A percentile compares a stretch with the other conserved stretches of the same genome.
Conservation (phyloP, 176 grass and related monocot genomes). For the Zoysia japonica region DNA sequence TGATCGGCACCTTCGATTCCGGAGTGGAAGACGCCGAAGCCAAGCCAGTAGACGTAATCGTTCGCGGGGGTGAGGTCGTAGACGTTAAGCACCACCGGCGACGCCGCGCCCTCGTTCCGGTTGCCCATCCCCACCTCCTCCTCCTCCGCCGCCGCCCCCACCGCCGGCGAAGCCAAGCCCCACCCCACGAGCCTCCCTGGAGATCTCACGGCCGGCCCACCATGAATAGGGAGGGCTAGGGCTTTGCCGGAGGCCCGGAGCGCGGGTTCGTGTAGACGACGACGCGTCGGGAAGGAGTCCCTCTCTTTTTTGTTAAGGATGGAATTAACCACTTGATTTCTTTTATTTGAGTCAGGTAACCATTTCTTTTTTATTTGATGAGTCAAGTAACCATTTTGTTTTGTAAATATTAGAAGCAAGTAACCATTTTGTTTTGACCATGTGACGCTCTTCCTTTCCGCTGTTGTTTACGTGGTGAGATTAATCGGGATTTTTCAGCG, state of each 20-base stretch:
- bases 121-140: slow-evolving; percentile 33
- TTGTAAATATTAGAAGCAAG: too few species aligned
- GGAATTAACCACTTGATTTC: too few species aligned
- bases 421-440: too few species aligned
- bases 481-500: too few species aligned
- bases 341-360: too few species aligned
- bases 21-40: slow-evolving; percentile 80
- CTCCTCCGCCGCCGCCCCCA: background rate
- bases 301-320: too few species aligned
- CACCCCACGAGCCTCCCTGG: slow-evolving; percentile 22
- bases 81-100: slow-evolving; percentile 66
- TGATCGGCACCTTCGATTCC: slow-evolving; percentile 60
- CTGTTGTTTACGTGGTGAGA: too few species aligned
- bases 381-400: too few species aligned
- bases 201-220: slow-evolving; percentile 55
- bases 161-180: background rate
- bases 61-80: slow-evolving; percentile 37
- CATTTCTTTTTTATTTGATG: too few species aligned
- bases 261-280: slow-evolving; percentile 20
- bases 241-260: slow-evolving; percentile 15
- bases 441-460: too few species aligned
- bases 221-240: slow-evolving; percentile 43
- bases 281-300: background rate
- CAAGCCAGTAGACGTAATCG: slow-evolving; percentile 67
- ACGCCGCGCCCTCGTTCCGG: slow-evolving; percentile 20